These are phyloP conservation scores for Ustulina deusta DNA, from an alignment of 2,329 filamentous ascomycete genomes.

Conservation along the genomic window DNA sequence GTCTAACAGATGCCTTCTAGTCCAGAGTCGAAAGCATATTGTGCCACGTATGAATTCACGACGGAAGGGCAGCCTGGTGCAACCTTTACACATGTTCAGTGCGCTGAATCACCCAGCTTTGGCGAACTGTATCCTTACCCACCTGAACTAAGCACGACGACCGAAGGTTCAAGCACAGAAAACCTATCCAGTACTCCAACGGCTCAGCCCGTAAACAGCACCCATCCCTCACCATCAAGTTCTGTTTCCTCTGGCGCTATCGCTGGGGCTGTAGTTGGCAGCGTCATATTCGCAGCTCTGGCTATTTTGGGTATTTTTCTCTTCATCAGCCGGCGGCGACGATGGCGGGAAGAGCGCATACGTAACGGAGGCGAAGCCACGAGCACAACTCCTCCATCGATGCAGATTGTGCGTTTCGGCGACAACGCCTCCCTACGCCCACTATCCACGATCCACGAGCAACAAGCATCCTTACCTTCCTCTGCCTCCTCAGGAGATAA, in stretches of 20 bases:
- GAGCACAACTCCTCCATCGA: not conserved
- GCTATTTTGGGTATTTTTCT: not conserved
- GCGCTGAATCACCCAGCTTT: slow-evolving; percentile 42
- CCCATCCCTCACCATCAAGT: slow-evolving; percentile 6
- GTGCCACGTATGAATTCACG: slow-evolving; percentile 47
- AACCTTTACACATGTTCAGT: slow-evolving; percentile 47
- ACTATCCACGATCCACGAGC: slow-evolving; percentile 44
- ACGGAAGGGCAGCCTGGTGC: slow-evolving; percentile 38
- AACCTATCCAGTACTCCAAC: not conserved
- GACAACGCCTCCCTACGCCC: slow-evolving; percentile 31
- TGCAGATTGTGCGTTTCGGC: slow-evolving; percentile 9
- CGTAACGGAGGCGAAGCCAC: not conserved
- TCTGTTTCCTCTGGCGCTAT: slow-evolving; percentile 24
- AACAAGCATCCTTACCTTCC: slow-evolving; percentile 27
- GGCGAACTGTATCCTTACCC: slow-evolving; percentile 49
- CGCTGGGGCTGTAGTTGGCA: slow-evolving; percentile 26
- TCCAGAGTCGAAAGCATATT: slow-evolving; percentile 41
- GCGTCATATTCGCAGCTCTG: slow-evolving; percentile 9
- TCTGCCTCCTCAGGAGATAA: slow-evolving; percentile 24
- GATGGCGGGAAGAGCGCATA: not conserved
- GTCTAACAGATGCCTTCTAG: slow-evolving; percentile 33
- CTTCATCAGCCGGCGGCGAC: slow-evolving; percentile 9
- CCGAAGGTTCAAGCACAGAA: not conserved
- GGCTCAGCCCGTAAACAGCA: not conserved
- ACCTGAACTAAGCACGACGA: slow-evolving; percentile 41